Evolutionary conservation across 2,329 filamentous ascomycete genomes (phyloP).

Genomic region (Tolypocladium cylindrosporum): DNA sequence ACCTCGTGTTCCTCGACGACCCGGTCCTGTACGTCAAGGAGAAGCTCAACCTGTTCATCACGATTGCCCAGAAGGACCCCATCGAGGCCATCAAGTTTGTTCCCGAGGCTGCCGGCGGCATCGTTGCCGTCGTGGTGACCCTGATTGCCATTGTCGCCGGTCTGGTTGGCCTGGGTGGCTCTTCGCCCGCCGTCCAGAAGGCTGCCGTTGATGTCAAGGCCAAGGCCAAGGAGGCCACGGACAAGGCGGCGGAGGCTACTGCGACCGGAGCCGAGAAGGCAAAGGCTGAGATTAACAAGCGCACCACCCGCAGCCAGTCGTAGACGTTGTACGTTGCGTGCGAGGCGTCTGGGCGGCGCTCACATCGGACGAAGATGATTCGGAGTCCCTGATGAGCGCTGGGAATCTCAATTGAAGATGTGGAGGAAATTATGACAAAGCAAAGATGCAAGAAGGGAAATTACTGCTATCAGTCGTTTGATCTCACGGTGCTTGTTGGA

Average conservation of each 20-base stretch:
- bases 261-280: constrained; percentile 58
- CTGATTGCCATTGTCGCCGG: constrained; percentile 61
- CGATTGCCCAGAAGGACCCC: constrained; percentile 72
- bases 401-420: background rate
- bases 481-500: background rate
- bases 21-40: constrained; percentile 80
- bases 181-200: constrained; percentile 66
- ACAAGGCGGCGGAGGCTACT: constrained; percentile 52
- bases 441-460: background rate
- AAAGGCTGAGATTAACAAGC: constrained; percentile 62
- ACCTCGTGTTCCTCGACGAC: constrained; percentile 85
- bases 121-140: constrained; percentile 61
- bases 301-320: constrained; percentile 46
- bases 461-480: background rate
- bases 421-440: background rate
- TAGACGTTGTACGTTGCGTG: constrained; percentile 15
- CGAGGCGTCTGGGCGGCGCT: background rate
- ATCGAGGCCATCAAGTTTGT: constrained; percentile 79
- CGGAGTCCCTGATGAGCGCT: background rate
- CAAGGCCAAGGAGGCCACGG: constrained; percentile 62
- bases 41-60: constrained; percentile 87
- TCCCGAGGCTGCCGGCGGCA: constrained; percentile 78
- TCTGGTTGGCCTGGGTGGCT: constrained; percentile 52
- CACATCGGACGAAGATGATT: background rate
- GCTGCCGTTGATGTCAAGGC: constrained; percentile 53